phyloP scores from a whole-genome alignment of 2,329 filamentous ascomycete genomes.

The Lojkania enalia region DNA sequence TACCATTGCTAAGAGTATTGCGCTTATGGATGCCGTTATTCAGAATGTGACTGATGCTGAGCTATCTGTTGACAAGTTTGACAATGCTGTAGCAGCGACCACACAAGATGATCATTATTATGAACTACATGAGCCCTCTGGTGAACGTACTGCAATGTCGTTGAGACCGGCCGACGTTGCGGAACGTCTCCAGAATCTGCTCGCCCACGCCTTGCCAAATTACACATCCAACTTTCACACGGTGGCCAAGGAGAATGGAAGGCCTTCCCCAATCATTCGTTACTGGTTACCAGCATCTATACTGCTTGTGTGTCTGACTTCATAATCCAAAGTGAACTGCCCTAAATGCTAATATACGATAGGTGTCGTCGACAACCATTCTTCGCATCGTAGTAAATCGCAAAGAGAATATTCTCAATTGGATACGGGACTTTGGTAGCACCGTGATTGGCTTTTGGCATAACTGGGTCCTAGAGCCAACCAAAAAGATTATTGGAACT shows the following conservation, averaged over 20 bases:
- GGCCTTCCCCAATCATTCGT: slow-evolving; percentile 72
- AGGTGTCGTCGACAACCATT: slow-evolving; percentile 77
- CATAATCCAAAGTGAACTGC: neutral
- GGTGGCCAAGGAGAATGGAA: slow-evolving; percentile 68
- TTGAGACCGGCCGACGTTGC: slow-evolving; percentile 61
- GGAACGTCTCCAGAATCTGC: slow-evolving; percentile 67
- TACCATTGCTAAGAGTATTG: slow-evolving; percentile 77
- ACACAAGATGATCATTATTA: slow-evolving; percentile 56
- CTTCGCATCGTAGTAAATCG: slow-evolving; percentile 75
- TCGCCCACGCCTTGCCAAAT: slow-evolving; percentile 68
- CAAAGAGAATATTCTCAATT: slow-evolving; percentile 74
- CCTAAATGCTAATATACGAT: slow-evolving; percentile 6
- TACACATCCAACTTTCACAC: slow-evolving; percentile 63
- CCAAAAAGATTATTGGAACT: slow-evolving; percentile 80
- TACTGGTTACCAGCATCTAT: slow-evolving; percentile 84
- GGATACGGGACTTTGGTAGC: slow-evolving; percentile 76
- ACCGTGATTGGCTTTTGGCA: slow-evolving; percentile 89
- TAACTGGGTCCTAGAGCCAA: slow-evolving; percentile 92
- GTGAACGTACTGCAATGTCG: slow-evolving; percentile 37
- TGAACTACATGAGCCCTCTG: slow-evolving; percentile 44
- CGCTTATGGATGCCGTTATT: slow-evolving; percentile 83
- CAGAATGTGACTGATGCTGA: slow-evolving; percentile 69
- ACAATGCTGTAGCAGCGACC: slow-evolving; percentile 59
- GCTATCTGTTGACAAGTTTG: slow-evolving; percentile 56
- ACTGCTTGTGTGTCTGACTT: slow-evolving; percentile 59